Percentiles rank a stretch among this genome's conserved stretches.
phyloP scores from a whole-genome alignment of 2,329 filamentous ascomycete species.

The Colletotrichum sp. region DNA sequence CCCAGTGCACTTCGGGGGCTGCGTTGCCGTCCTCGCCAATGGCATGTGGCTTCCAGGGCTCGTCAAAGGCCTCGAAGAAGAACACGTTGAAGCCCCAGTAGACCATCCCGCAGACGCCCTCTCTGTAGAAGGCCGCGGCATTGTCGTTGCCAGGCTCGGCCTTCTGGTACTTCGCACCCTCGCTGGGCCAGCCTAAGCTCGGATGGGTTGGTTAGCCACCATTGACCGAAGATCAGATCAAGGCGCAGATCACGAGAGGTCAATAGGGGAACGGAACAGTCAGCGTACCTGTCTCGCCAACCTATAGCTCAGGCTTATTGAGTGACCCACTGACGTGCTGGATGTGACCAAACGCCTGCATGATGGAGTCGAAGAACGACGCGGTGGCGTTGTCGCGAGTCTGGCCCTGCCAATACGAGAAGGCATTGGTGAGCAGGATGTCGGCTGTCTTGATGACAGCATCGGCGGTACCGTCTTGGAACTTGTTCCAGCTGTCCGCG shows the following conservation, averaged over 20 bases:
- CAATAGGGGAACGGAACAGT: not conserved
- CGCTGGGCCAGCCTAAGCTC: conserved; percentile 60
- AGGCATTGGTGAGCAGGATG: conserved; percentile 69
- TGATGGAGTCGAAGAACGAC: conserved; percentile 72
- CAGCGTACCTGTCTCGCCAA: conserved; percentile 61
- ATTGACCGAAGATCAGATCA: not conserved
- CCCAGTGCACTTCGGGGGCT: conserved; percentile 72
- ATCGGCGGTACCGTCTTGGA: conserved; percentile 70
- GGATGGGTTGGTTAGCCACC: not conserved
- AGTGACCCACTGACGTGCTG: conserved; percentile 56
- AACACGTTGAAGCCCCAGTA: conserved; percentile 72
- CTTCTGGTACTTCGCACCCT: conserved; percentile 64
- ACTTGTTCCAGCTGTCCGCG: conserved; percentile 78
- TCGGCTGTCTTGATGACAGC: conserved; percentile 64
- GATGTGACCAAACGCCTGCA: conserved; percentile 66
- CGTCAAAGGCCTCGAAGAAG: conserved; percentile 77
- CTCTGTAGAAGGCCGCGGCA: conserved; percentile 64
- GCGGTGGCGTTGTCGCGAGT: conserved; percentile 57
- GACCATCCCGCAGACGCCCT: conserved; percentile 67
- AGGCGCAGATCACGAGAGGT: not conserved
- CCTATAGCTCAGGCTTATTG: conserved; percentile 68
- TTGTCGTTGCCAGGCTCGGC: conserved; percentile 65
- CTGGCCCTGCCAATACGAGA: conserved; percentile 75
- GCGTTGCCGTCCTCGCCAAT: conserved; percentile 66
- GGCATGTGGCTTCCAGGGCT: conserved; percentile 71